Evolutionary conservation across 2,329 filamentous ascomycete species (phyloP), one percentile per base, ranked within the genome.

Genomic region (Knufia petricola): DNA sequence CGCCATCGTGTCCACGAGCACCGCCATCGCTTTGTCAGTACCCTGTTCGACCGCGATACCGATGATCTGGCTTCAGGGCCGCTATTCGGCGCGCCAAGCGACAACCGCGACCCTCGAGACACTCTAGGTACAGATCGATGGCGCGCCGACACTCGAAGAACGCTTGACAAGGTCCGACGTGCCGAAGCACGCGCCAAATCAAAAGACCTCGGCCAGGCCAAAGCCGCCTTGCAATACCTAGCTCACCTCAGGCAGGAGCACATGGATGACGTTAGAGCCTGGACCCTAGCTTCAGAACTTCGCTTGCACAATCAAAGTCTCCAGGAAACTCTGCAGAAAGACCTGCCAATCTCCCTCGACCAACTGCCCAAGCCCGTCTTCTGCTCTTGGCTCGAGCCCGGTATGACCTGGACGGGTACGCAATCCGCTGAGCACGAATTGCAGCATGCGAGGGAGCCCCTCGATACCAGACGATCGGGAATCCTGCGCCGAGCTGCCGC

Each of bases 311-410:
- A 47, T 13, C 44, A 47, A 26, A 47, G 34, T 20, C 34, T 47
- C 20, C 12, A 38, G 20, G 19, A 47, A 24, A 21, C 13, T 2
- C 17, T 32, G 23, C 23, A 47, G 23, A 30, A 34, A 26, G 51
- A 57, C 24, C 26, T 59, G 9, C 53, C 56, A 15, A 56, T 59
- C 54, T 52, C 52, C 24, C 41, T 55, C 31, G 52, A 56, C 37
- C 52, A 46, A 17, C 50, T 59, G 15, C 56, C 56, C 13, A 24
- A 72, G 1, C 73, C 71, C 8, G 60, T 77, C 2, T 64, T 70
- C 46, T 79, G 73, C 42, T 82, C 79, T 6, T 83, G 79, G 78
- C 64, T 84, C 9, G 71, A 74, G 45, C 73, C 77, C 4, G 80
- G 81, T 17, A 72, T 76, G 46, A 68, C 78, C 0, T 80, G 82